phyloP scores from a whole-genome alignment of 768 basidiomycete genomes.

The Boletus speciosus region DNA sequence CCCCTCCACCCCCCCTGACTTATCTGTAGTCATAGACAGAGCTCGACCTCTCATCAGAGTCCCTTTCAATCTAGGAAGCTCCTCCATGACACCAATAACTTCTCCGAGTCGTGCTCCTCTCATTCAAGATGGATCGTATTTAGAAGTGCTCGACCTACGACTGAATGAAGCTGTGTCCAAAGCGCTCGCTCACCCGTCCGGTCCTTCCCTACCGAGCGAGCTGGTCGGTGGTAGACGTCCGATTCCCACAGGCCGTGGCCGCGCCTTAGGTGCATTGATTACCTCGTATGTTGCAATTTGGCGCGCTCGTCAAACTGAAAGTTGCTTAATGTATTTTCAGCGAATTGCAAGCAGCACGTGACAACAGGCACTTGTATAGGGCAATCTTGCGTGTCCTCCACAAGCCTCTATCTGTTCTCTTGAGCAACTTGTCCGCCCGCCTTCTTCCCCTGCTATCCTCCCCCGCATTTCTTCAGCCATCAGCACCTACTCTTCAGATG shows the following conservation, averaged over 20 bases:
- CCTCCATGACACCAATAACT: conserved; percentile 38
- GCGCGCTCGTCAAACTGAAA: conserved; percentile 7
- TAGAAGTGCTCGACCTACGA: conserved; percentile 72
- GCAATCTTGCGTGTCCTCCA: conserved; percentile 73
- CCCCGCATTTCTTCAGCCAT: conserved; percentile 51
- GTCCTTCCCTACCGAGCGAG: conserved; percentile 50
- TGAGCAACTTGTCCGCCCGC: conserved; percentile 65
- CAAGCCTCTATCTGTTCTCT: conserved; percentile 70
- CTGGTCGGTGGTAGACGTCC: conserved; percentile 63
- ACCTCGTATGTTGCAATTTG: conserved; percentile 51
- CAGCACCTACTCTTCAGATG: conserved; percentile 47
- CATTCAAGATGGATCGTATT: conserved; percentile 75
- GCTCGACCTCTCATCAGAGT: conserved; percentile 54
- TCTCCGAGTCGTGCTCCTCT: conserved; percentile 41
- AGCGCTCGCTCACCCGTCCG: conserved; percentile 63
- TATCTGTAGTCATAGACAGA: conserved; percentile 40
- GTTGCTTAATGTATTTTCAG: conserved; percentile 36
- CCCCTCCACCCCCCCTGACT: conserved; percentile 43
- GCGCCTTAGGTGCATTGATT: conserved; percentile 62
- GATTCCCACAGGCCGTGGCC: conserved; percentile 72
- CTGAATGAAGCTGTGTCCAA: conserved; percentile 80
- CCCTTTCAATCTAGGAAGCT: conserved; percentile 57
- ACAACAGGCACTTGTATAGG: conserved; percentile 60
- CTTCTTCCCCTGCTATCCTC: conserved; percentile 67
- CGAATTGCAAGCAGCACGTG: conserved; percentile 62